Conservation (phyloP, 2,329 filamentous ascomycete genomes). For the Aureobasidium sp. region DNA sequence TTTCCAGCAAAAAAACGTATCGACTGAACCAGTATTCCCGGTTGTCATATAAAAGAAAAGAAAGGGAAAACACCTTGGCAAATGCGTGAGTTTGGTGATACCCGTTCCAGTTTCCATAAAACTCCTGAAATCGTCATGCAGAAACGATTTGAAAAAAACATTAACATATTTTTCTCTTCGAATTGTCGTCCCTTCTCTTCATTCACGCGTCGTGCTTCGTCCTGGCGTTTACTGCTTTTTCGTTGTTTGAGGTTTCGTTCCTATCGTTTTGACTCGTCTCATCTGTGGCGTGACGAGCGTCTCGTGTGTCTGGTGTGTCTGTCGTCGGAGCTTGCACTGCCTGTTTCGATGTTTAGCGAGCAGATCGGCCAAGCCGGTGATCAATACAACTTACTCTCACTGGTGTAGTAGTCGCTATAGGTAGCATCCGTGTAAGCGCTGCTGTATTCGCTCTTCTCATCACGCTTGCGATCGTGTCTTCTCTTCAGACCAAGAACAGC, state of each 20-base stretch:
- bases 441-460: conserved; percentile 38
- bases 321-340: conserved; percentile 41
- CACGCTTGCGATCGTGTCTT: conserved; percentile 29
- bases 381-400: conserved; percentile 37
- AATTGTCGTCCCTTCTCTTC: not conserved
- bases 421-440: conserved; percentile 35
- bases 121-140: no score
- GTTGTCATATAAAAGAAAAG: no score
- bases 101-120: no score
- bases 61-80: no score
- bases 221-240: not conserved
- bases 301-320: conserved; percentile 35
- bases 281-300: conserved; percentile 15
- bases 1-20: no score
- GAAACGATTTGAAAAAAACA: no score
- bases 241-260: not conserved
- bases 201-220: not conserved
- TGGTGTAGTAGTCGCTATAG: conserved; percentile 41
- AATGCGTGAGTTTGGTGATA: no score
- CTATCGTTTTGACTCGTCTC: conserved; percentile 20
- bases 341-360: conserved; percentile 29
- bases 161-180: no score
- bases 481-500: conserved; percentile 41
- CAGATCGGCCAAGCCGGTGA: not conserved
- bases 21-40: no score